Evolutionary conservation across 2,329 filamentous ascomycete species (phyloP), one percentile per base, ranked within the genome.

Genomic region (Colletotrichum cordylinicola): DNA sequence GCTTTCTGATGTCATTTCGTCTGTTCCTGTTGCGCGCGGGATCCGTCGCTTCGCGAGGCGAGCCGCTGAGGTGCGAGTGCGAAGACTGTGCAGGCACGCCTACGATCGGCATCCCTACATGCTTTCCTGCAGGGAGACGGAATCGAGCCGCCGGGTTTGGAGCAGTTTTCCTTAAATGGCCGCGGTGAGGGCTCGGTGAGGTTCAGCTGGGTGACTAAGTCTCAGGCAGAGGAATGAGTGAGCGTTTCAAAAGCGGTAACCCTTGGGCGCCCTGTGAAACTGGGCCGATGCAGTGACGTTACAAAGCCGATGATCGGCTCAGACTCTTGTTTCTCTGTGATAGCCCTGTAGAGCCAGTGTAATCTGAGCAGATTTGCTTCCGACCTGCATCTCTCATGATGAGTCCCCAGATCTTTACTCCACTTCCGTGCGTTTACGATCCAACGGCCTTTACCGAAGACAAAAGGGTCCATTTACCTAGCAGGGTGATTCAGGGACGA

Each of bases 1-100:
- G 12, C 8, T 21, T 15, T 24, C 62, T 73, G 70, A 73, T 75
- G 69, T 73, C 73, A 75, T 73, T 5, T 48, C 37, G 21, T 67
- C 62, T 52, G 33, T 24, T 9, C 31, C 15, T 62, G 15, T 15
- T 21, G 67, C 16, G 37, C n/a, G 8, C 27, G 13, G 35, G 8
- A 27, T 29, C 35, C 24, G 35, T 58, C 43, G 15, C n/a, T 35
- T 56, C 10, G 5, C 27, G 55, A 21, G 21, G 35, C 37, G 33
- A 29, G 15, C 37, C 60, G 31, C 37, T 52, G 31, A n/a, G 24
- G 35, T 37, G 31, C 69, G 31, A 64, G 29, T 39, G 33, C 27
- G n/a, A 33, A 18, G 16, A 68, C 12, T 21, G 48, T 43, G 21
- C 18, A 27, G 27, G 33, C 52, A n/a, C 12, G 43, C 21, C 21